Conservation (phyloP, 1,284 basidiomycete genomes). For the Anthracocystis walkeri region DNA sequence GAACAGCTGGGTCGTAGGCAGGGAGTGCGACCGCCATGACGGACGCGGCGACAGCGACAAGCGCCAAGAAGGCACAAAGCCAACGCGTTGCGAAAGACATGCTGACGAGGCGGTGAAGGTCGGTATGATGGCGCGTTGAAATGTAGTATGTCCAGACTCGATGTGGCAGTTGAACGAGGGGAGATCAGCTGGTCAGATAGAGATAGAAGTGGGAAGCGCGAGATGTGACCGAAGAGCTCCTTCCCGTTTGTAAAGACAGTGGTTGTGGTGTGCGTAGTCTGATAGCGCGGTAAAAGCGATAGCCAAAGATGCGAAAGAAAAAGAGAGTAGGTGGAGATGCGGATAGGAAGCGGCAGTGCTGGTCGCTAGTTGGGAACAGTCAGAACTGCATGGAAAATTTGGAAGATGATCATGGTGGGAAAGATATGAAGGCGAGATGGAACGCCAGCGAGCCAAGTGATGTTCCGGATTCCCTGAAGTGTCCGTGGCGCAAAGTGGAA, state of each 20-base stretch:
- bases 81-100: constrained; percentile 19
- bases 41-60: constrained; percentile 2
- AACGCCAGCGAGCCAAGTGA: constrained; percentile 6
- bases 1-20: constrained; percentile 22
- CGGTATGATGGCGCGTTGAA: background rate
- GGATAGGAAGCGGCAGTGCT: background rate
- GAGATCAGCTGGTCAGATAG: background rate
- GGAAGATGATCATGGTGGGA: constrained; percentile 4
- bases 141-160: background rate
- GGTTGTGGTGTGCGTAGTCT: background rate
- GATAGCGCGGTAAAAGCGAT: background rate
- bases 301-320: background rate
- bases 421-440: background rate
- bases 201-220: background rate
- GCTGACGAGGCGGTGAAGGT: background rate
- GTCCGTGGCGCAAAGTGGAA: too few species aligned
- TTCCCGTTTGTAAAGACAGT: background rate
- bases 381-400: background rate
- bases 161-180: background rate
- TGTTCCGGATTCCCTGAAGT: background rate
- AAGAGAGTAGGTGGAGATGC: background rate
- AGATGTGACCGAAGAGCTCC: too few species aligned
- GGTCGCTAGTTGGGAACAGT: background rate
- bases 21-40: constrained; percentile 22
- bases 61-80: constrained; percentile 3